Base-by-base conservation (phyloP, 2,329 filamentous ascomycete genomes). In the Fusarium stilboides region DNA sequence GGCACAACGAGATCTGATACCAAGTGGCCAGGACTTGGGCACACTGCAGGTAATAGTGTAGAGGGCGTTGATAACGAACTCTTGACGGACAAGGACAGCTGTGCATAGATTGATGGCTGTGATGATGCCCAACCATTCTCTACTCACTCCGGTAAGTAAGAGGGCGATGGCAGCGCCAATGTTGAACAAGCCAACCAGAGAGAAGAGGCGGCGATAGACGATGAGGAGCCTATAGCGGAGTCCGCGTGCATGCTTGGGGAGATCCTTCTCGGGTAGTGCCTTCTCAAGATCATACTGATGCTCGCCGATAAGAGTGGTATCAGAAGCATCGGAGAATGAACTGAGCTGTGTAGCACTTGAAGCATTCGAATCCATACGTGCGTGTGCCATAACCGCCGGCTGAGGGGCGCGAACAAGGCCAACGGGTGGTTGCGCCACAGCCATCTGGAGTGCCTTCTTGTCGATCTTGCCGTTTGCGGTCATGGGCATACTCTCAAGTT, bases 381-480 rank as follows among this genome's bases (percentile, higher is more conserved):
- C n/a, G 22, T 74, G 71, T 3, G 42, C 45, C 9, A 71, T 2
- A 14, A 63, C 44, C 33, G 43, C 69, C 7, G 72, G 62, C 9
- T 68, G 39, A 28, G 72, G 70, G 3, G 50, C 24, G 0, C 46
- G 49, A n/a, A 57, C 61, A 8, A 20, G 40, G 15, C 13, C 26
- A 46, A 13, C 33, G 12, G 46, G 4, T 17, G 37, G 31, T 31
- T 44, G 43, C 15, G 40, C 22, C 8, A 42, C 52, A 31, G 44
- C 24, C 46, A 68, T 34, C 6, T 44, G 54, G 1, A 88, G 79
- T 5, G 79, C 75, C 14, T 77, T 77, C 78, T 87, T 88, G 75
- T 89, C 84, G 37, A 87, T 81, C 74, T 89, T 89, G 34, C 87
- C 87, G 62, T 88, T 88, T 15, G 80, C 64, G 1, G 86, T 89